Base-by-base conservation (phyloP, 768 basidiomycete genomes). In the Crassisporium funariophilum region DNA sequence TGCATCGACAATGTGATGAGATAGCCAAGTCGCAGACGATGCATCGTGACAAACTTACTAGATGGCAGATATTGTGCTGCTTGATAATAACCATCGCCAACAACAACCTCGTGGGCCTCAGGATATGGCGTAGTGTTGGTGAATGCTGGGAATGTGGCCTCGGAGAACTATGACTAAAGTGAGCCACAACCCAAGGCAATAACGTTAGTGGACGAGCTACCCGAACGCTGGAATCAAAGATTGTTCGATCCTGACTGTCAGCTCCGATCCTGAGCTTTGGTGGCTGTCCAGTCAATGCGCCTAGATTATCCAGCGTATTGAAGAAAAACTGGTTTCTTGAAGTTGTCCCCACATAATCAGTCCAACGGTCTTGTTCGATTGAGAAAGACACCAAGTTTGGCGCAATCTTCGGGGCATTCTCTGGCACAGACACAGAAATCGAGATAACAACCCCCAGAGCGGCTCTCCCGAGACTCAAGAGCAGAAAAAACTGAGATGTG, bases 381-480 rank as follows among this genome's bases (percentile, higher is more conserved):
- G 84, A 87, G 53, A 86, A 77, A 0, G 82, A 83, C 20, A 86
- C n/a, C n/a, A n/a, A n/a, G n/a, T n/a, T n/a, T n/a, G n/a, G n/a
- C n/a, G n/a, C n/a, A n/a, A n/a, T n/a, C n/a, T n/a, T n/a, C n/a
- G n/a, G n/a, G n/a, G n/a, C n/a, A n/a, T n/a, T n/a, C n/a, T n/a
- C n/a, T n/a, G n/a, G n/a, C n/a, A n/a, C n/a, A n/a, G n/a, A n/a
- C n/a, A n/a, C n/a, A n/a, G n/a, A n/a, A n/a, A n/a, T n/a, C n/a
- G n/a, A n/a, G n/a, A n/a, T n/a, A n/a, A n/a, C n/a, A n/a, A n/a
- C n/a, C n/a, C n/a, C n/a, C n/a, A n/a, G n/a, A n/a, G n/a, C n/a
- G n/a, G n/a, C n/a, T n/a, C n/a, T n/a, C n/a, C n/a, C n/a, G n/a
- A n/a, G n/a, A n/a, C n/a, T n/a, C n/a, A n/a, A n/a, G n/a, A n/a